Conservation (phyloP, 805 yeast species). For the Metschnikowia chrysomelidarum region DNA sequence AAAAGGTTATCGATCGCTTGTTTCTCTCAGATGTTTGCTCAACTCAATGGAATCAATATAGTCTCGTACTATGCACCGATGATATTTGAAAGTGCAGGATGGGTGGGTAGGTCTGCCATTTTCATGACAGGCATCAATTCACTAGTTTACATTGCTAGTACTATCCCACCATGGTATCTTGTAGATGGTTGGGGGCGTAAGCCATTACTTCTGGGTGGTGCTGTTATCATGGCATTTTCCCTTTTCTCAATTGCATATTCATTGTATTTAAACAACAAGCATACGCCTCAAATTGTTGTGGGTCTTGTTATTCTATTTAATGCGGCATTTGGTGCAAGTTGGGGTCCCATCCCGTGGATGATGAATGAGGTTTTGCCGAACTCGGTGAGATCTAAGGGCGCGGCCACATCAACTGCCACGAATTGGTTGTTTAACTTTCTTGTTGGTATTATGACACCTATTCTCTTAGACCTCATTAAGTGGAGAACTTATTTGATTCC, state of each 20-base stretch:
- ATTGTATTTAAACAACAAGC: constrained; percentile 29
- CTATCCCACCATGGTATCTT: constrained; percentile 87
- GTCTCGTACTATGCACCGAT: constrained; percentile 91
- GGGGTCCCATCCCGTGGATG: constrained; percentile 97
- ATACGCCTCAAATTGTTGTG: constrained; percentile 73
- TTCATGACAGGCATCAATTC: constrained; percentile 81
- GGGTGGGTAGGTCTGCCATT: constrained; percentile 85
- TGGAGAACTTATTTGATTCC: constrained; percentile 86
- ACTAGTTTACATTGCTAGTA: constrained; percentile 44
- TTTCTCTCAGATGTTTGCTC: constrained; percentile 90
- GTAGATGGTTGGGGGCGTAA: constrained; percentile 92
- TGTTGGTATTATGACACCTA: constrained; percentile 90
- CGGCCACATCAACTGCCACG: constrained; percentile 85
- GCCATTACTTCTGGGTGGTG: constrained; percentile 77
- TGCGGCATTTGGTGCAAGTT: constrained; percentile 82
- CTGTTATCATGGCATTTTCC: constrained; percentile 74
- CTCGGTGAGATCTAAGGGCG: constrained; percentile 83
- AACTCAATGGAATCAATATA: constrained; percentile 89
- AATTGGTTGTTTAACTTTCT: constrained; percentile 92
- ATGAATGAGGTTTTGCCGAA: constrained; percentile 86
- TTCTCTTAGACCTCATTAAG: constrained; percentile 67
- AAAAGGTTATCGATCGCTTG: constrained; percentile 83
- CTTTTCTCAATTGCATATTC: constrained; percentile 62
- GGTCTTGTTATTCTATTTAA: constrained; percentile 74
- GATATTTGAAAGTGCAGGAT: constrained; percentile 93